phyloP scores from a whole-genome alignment of 495 filamentous ascomycete genomes.

The Aspergillus egyptiacus region DNA sequence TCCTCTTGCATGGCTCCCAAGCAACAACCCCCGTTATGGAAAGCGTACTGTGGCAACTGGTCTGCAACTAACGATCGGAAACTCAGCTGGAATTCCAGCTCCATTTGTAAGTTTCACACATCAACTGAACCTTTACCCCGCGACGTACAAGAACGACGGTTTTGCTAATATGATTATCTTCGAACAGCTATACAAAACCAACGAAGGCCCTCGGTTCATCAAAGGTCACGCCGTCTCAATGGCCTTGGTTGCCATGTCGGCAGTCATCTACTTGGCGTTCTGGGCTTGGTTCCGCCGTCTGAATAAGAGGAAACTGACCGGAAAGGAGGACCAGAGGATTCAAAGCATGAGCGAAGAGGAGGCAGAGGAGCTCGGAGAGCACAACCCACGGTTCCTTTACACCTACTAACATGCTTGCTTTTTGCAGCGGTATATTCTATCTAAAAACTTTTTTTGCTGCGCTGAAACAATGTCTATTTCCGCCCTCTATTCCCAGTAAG shows the following conservation, averaged over 20 bases:
- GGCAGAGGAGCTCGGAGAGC: slow-evolving; percentile 10
- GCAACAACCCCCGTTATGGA: slow-evolving; percentile 54
- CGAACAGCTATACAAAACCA: slow-evolving; percentile 5
- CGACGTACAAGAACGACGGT: too few species aligned
- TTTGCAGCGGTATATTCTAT: too few species aligned
- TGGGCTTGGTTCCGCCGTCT: slow-evolving; percentile 7
- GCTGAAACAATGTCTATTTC: too few species aligned
- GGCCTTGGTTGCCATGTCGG: slow-evolving; percentile 9
- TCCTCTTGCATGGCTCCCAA: slow-evolving; percentile 47
- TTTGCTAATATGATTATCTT: neutral
- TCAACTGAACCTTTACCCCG: too few species aligned
- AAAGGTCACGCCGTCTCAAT: slow-evolving; percentile 9
- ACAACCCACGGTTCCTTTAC: slow-evolving; percentile 7
- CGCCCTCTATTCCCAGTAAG: too few species aligned
- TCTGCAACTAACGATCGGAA: slow-evolving; percentile 53
- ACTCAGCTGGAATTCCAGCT: slow-evolving; percentile 35
- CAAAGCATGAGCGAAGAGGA: slow-evolving; percentile 7
- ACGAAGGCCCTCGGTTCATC: slow-evolving; percentile 7
- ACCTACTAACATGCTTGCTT: too few species aligned
- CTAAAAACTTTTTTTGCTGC: too few species aligned
- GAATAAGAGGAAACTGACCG: slow-evolving; percentile 2
- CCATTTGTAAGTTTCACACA: slow-evolving; percentile 4
- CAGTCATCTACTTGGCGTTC: slow-evolving; percentile 8
- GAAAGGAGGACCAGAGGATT: slow-evolving; percentile 3
- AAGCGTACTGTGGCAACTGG: slow-evolving; percentile 51